phyloP scores from a whole-genome alignment of 305 asterid species.

The Fraxinus dipetala region DNA sequence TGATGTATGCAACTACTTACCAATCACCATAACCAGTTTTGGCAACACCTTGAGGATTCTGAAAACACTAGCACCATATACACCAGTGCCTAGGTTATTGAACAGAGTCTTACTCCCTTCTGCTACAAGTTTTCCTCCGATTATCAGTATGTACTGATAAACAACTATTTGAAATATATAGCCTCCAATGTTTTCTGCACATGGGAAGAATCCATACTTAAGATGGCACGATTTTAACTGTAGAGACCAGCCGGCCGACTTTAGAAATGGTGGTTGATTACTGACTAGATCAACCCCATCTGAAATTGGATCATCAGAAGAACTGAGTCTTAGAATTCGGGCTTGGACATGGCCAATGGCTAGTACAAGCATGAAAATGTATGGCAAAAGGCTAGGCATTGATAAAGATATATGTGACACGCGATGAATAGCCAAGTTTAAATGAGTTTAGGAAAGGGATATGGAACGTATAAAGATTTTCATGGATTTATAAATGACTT shows the following conservation, averaged over 20 bases:
- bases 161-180: slow-evolving; percentile 30
- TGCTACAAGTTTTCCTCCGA: slow-evolving; percentile 29
- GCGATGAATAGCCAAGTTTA: background rate
- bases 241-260: background rate
- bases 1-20: slow-evolving; percentile 23
- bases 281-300: slow-evolving; percentile 30
- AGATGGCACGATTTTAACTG: slow-evolving; percentile 20
- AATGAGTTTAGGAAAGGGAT: background rate
- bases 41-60: slow-evolving; percentile 34
- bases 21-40: slow-evolving; percentile 36
- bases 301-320: slow-evolving; percentile 24
- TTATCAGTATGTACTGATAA: slow-evolving; percentile 31
- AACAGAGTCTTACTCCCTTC: slow-evolving; percentile 35
- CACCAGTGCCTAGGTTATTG: slow-evolving; percentile 37
- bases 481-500: background rate
- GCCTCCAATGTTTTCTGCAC: slow-evolving; percentile 41
- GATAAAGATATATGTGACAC: background rate
- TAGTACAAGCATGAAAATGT: slow-evolving; percentile 2
- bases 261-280: slow-evolving; percentile 3
- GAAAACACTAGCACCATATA: slow-evolving; percentile 34
- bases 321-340: slow-evolving; percentile 26
- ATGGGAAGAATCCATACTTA: slow-evolving; percentile 39
- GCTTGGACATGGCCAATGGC: slow-evolving; percentile 14
- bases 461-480: background rate
- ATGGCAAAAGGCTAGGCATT: slow-evolving; percentile 28